A percentile compares a stretch with the other conserved stretches of the same genome.
phyloP scores from a whole-genome alignment of 306 rosid species.

The Styphnolobium japonicum region DNA sequence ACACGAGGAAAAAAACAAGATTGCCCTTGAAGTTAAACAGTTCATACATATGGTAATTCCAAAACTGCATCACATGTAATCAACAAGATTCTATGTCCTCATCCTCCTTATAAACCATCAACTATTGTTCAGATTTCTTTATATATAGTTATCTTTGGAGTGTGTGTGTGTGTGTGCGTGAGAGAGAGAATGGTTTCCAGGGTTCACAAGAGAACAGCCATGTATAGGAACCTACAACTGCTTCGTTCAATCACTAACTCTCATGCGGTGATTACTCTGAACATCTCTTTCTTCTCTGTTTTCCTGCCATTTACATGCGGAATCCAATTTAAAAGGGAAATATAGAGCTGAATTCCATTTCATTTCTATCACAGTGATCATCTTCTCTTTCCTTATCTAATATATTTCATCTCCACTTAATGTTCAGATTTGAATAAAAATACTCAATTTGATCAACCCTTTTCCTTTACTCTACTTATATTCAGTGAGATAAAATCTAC shows the following conservation, averaged over 20 bases:
- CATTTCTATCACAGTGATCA: neutral
- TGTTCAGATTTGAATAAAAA: neutral
- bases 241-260: constrained; percentile 59
- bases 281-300: constrained; percentile 13
- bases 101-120: constrained; percentile 36
- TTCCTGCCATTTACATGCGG: neutral
- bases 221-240: constrained; percentile 48
- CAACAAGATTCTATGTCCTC: constrained; percentile 43
- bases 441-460: neutral
- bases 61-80: constrained; percentile 49
- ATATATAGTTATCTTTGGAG: constrained; percentile 18
- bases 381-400: neutral
- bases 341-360: neutral
- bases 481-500: neutral
- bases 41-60: constrained; percentile 31
- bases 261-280: constrained; percentile 38
- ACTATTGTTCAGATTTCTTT: constrained; percentile 20
- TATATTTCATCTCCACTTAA: neutral
- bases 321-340: neutral
- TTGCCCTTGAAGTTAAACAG: constrained; percentile 29
- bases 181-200: constrained; percentile 52
- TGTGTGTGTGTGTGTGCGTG: constrained; percentile 9
- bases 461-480: neutral
- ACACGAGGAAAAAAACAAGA: constrained; percentile 24
- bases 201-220: constrained; percentile 45